Conservation (phyloP, 2,329 filamentous ascomycete genomes). For the Diaporthe velutina region DNA sequence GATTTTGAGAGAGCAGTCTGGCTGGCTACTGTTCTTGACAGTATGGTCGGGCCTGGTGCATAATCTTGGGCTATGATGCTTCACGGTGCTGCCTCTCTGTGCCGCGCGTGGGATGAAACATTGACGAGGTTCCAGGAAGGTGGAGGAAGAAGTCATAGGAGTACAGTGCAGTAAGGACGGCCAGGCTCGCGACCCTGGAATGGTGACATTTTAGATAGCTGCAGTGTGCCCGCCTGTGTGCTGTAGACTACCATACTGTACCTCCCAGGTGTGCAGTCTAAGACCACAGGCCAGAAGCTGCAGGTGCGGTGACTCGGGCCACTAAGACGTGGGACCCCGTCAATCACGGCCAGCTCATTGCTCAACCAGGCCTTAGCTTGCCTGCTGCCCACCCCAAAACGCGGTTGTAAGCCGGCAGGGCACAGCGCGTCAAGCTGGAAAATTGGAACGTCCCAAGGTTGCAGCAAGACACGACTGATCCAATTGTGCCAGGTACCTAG, state of each 20-base stretch:
- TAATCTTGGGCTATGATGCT: background rate
- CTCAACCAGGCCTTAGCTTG: background rate
- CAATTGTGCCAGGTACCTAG: constrained; percentile 2
- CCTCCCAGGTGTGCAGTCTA: too few relatives aligned
- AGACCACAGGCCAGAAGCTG: background rate
- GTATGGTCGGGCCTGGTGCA: background rate
- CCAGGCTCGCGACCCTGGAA: background rate
- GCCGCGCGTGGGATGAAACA: constrained; percentile 15
- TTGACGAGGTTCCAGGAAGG: constrained; percentile 9
- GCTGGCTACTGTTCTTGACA: background rate
- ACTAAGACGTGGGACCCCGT: constrained; percentile 15
- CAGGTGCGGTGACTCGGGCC: constrained; percentile 15
- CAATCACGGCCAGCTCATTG: constrained; percentile 6
- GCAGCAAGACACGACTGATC: constrained; percentile 35
- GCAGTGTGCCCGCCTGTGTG: background rate
- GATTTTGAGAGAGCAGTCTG: background rate
- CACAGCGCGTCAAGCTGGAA: constrained; percentile 19
- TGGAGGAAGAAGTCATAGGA: constrained; percentile 12
- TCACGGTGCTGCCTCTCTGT: background rate
- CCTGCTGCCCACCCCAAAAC: constrained; percentile 35
- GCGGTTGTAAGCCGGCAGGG: constrained; percentile 31
- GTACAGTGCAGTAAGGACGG: background rate
- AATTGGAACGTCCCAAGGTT: constrained; percentile 17
- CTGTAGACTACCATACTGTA: background rate
- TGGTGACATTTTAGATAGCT: constrained; percentile 2